Evolutionary conservation across 2,329 filamentous ascomycete genomes (phyloP), one percentile per base, ranked within the genome.

Genomic region (Raffaelea ambrosiae): DNA sequence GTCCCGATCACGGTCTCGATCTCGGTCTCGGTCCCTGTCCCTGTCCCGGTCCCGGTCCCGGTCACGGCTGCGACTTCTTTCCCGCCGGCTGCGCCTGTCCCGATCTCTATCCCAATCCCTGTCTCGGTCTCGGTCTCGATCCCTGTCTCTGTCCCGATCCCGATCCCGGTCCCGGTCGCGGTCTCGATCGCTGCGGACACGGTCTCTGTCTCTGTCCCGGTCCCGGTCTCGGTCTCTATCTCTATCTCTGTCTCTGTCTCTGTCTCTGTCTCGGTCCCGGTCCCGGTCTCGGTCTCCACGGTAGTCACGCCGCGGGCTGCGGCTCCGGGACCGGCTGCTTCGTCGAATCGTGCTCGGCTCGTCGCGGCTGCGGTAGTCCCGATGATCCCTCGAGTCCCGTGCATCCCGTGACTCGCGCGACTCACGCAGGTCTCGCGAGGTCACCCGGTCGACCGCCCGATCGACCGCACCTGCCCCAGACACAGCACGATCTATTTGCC

Each of bases 131-230:
- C 58, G 49, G 19, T 56, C 57, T 18, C 64, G 58, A 40, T 63
- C 55, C 23, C 58, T 54, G 18, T 65, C 63, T 14, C 40, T 23
- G 19, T 47, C 44, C 21, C 68, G 60, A 22, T 57, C 54, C 40
- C 57, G 48, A 11, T 57, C 58, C 18, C 64, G 58, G 42, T 63
- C 55, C 22, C 58, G 54, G 23, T 64, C 46, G 22, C 53, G 44
- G 18, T 58, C 57, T n/a, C 51, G 59, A 18, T 66, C 61, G 22
- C 58, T 47, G n/a, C 58, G n/a, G n/a, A n/a, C n/a, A n/a, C n/a
- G n/a, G 38, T 63, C 60, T 8, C 65, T 50, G 10, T 66, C 61
- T 19, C 43, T 9, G 19, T 46, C 44, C 11, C 44, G 35, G 16
- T 39, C 38, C 14, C 38, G 31, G 23, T 58, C 55, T 9, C 60